Evolutionary conservation across 1,139 yeast genomes (phyloP).

Genomic region (Blastobotrys illinoisensis): DNA sequence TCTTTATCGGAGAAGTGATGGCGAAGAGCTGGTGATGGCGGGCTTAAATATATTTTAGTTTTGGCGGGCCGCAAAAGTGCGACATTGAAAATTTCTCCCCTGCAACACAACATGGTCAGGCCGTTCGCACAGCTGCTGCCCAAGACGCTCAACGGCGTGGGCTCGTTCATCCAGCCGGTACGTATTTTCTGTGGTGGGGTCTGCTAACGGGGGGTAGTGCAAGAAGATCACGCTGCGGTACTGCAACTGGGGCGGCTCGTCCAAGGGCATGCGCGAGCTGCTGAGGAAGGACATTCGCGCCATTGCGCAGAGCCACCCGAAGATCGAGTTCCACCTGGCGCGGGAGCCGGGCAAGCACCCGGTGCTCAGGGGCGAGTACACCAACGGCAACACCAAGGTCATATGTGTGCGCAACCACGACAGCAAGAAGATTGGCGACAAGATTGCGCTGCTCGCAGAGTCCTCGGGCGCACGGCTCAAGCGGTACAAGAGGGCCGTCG

Average conservation of each 20-base stretch:
- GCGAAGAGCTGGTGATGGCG: neutral
- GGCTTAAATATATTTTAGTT: neutral
- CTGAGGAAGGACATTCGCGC: slow-evolving; percentile 46
- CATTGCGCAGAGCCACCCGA: slow-evolving; percentile 55
- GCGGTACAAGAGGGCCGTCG: slow-evolving; percentile 68
- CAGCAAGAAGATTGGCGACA: slow-evolving; percentile 48
- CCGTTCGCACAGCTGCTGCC: slow-evolving; percentile 23
- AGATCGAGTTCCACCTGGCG: slow-evolving; percentile 64
- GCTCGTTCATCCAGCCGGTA: slow-evolving; percentile 61
- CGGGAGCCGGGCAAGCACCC: slow-evolving; percentile 77
- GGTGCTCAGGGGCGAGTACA: slow-evolving; percentile 61
- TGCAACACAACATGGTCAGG: slow-evolving; percentile 23
- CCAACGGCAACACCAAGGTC: slow-evolving; percentile 41
- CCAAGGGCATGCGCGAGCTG: slow-evolving; percentile 73
- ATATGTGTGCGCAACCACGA: slow-evolving; percentile 61
- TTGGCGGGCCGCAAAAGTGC: neutral
- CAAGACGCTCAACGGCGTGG: slow-evolving; percentile 66
- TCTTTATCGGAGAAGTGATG: too few relatives aligned
- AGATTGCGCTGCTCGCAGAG: slow-evolving; percentile 49
- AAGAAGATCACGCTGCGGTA: slow-evolving; percentile 65
- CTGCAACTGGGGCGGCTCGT: slow-evolving; percentile 96
- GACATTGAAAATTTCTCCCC: neutral
- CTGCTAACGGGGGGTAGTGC: slow-evolving; percentile 36
- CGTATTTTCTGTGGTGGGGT: neutral
- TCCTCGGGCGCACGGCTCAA: slow-evolving; percentile 55